These are phyloP conservation scores for Mucor saturninus DNA, from an alignment of 371 early-diverging fungal species.

Conservation along the genomic window DNA sequence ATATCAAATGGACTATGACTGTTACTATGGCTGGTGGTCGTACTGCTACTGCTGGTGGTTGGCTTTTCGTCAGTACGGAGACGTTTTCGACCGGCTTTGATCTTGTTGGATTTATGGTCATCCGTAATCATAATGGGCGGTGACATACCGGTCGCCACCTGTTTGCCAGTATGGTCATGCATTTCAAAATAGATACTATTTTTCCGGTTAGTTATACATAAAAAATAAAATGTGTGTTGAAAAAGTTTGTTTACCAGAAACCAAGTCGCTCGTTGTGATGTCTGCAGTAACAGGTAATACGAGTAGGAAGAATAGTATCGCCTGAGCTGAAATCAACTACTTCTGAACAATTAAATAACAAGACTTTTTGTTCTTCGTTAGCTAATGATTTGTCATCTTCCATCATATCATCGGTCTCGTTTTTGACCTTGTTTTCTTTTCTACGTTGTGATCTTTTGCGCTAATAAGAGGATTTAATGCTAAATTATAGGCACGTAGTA, in stretches of 20 bases:
- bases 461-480: slow-evolving; percentile 15
- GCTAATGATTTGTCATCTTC: slow-evolving; percentile 60
- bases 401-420: slow-evolving; percentile 21
- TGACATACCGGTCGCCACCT: slow-evolving; percentile 83
- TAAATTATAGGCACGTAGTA: too few species aligned
- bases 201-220: too few species aligned
- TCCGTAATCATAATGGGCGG: slow-evolving; percentile 96
- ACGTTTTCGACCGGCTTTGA: slow-evolving; percentile 56
- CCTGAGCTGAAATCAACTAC: slow-evolving; percentile 90
- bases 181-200: slow-evolving; percentile 75
- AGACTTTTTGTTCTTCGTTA: slow-evolving; percentile 71
- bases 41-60: background rate
- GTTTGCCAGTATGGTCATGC: slow-evolving; percentile 69
- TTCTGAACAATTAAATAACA: slow-evolving; percentile 89
- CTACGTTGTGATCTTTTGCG: slow-evolving; percentile 60
- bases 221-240: background rate
- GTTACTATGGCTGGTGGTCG: too few species aligned
- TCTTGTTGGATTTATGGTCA: slow-evolving; percentile 91
- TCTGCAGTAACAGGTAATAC: slow-evolving; percentile 95
- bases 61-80: slow-evolving; percentile 38
- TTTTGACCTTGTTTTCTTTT: slow-evolving; percentile 48
- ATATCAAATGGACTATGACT: background rate
- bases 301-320: slow-evolving; percentile 87
- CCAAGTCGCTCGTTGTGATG: slow-evolving; percentile 93
- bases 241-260: slow-evolving; percentile 58